Conservation (phyloP, 2,329 filamentous ascomycete genomes). For the Orbilia brochopaga region DNA sequence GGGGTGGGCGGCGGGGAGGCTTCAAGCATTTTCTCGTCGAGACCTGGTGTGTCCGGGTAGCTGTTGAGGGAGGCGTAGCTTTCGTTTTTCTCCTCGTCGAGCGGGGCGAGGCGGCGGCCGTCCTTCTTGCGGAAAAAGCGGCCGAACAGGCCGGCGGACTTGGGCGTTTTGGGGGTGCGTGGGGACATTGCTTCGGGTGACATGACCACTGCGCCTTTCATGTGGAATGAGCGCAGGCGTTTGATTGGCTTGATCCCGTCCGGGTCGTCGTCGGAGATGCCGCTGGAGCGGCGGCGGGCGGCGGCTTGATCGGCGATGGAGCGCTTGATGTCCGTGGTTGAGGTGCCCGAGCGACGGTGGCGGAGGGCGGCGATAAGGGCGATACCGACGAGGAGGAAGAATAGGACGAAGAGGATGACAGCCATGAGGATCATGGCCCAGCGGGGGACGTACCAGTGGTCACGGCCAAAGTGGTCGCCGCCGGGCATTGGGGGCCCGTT, state of each 20-base stretch:
- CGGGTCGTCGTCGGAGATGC: conserved; percentile 36
- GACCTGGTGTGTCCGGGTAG: conserved; percentile 41
- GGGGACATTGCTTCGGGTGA: conserved; percentile 15
- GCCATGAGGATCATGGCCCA: conserved; percentile 46
- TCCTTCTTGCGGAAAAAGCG: conserved; percentile 45
- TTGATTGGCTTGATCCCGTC: conserved; percentile 48
- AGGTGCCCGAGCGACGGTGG: conserved; percentile 8
- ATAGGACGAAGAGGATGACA: conserved; percentile 29
- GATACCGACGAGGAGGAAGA: conserved; percentile 16
- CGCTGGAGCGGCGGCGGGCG: conserved; percentile 33
- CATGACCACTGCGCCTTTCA: conserved; percentile 24
- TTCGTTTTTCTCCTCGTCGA: conserved; percentile 42
- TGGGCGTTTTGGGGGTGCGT: conserved; percentile 29
- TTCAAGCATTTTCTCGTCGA: conserved; percentile 46
- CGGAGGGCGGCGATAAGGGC: conserved; percentile 19
- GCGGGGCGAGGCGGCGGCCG: conserved; percentile 26
- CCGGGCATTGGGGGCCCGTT: conserved; percentile 33
- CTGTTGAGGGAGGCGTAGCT: conserved; percentile 32
- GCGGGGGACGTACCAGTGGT: conserved; percentile 21
- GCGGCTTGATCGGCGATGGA: conserved; percentile 12
- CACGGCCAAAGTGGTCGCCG: conserved; percentile 45
- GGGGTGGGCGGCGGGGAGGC: conserved; percentile 46
- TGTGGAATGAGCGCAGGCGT: conserved; percentile 45
- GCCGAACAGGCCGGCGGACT: conserved; percentile 19
- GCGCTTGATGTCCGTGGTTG: conserved; percentile 32